Evolutionary conservation across 176 grass and related monocot species (phyloP).

Genomic region (Oropetium thomaeum): DNA sequence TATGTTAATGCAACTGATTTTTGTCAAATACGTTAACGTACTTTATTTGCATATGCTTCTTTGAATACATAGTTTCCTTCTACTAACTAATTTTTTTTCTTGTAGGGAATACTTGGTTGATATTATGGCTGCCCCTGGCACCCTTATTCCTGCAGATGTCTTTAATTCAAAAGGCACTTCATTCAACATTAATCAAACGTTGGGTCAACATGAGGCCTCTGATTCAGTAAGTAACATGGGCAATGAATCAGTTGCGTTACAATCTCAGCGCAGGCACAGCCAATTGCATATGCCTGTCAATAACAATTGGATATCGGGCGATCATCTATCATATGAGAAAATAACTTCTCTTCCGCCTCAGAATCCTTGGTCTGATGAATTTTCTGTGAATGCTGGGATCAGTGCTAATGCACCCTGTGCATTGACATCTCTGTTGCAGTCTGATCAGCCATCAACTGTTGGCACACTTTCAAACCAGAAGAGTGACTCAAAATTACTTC

Average conservation of each 20-base stretch:
- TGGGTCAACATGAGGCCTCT: constrained; percentile 27
- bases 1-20: background rate
- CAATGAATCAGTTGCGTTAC: constrained; percentile 32
- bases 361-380: constrained; percentile 14
- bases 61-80: constrained; percentile 7
- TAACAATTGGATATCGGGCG: constrained; percentile 34
- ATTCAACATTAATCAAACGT: constrained; percentile 38
- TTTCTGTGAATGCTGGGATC: constrained; percentile 26
- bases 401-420: constrained; percentile 32
- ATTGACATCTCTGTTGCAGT: constrained; percentile 41
- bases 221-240: constrained; percentile 31
- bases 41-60: constrained; percentile 7
- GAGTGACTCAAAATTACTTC: constrained; percentile 32
- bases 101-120: constrained; percentile 92
- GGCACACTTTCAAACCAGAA: constrained; percentile 56
- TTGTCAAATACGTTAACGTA: background rate
- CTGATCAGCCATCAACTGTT: constrained; percentile 42
- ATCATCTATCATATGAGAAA: constrained; percentile 41
- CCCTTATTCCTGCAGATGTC: constrained; percentile 78
- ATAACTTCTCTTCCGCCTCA: constrained; percentile 3
- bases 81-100: background rate
- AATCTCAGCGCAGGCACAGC: constrained; percentile 21
- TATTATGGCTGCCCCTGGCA: constrained; percentile 89
- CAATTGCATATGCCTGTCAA: constrained; percentile 28
- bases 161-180: constrained; percentile 69